Evolutionary conservation across 257 asterid species (phyloP).

Genomic region (Nyctanthes arbortristis): DNA sequence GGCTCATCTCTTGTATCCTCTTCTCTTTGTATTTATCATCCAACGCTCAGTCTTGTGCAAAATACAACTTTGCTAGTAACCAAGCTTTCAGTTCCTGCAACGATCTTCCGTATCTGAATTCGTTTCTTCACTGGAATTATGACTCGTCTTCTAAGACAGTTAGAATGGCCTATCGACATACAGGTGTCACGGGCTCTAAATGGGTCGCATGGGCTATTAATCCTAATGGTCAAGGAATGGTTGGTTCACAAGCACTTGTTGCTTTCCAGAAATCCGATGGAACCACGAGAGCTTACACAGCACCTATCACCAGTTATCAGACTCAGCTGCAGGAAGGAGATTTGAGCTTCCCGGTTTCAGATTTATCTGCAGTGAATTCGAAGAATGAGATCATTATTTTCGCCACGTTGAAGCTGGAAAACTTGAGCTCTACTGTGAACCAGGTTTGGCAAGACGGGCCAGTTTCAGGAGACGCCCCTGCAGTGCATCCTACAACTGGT

Average conservation of each 20-base stretch:
- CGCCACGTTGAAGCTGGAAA: constrained; percentile 61
- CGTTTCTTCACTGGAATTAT: constrained; percentile 79
- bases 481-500: constrained; percentile 55
- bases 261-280: constrained; percentile 82
- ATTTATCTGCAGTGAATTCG: constrained; percentile 51
- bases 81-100: constrained; percentile 57
- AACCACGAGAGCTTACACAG: constrained; percentile 54
- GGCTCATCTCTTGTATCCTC: constrained; percentile 31
- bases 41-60: constrained; percentile 61
- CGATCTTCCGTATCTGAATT: constrained; percentile 70
- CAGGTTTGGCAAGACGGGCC: constrained; percentile 99
- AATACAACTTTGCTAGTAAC: constrained; percentile 58
- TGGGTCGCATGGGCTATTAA: constrained; percentile 93
- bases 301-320: constrained; percentile 56
- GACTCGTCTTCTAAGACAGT: constrained; percentile 48
- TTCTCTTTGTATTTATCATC: constrained; percentile 34
- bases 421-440: constrained; percentile 51
- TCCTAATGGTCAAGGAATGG: constrained; percentile 70
- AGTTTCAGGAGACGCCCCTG: constrained; percentile 60
- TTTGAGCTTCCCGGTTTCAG: constrained; percentile 73
- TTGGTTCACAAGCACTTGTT: constrained; percentile 73
- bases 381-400: constrained; percentile 58
- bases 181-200: constrained; percentile 42
- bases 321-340: constrained; percentile 61
- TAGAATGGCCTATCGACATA: constrained; percentile 59